These are phyloP conservation scores for Larix kaempferi DNA, from an alignment of 75 land plant species.

Conservation along the genomic window DNA sequence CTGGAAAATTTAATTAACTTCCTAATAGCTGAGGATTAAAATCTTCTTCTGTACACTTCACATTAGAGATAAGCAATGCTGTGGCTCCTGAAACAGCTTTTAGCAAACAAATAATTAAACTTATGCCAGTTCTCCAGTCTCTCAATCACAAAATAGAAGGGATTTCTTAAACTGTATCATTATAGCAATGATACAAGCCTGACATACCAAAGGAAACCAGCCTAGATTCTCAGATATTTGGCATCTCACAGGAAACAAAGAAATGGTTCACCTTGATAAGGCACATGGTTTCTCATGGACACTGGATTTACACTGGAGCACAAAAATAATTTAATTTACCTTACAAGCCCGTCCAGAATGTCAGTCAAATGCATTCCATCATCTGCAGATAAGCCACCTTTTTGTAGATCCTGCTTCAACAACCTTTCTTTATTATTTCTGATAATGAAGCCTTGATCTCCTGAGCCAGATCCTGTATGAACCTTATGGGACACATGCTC, in stretches of 20 bases:
- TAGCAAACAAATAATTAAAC: neutral
- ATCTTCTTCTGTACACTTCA: neutral
- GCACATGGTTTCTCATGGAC: neutral
- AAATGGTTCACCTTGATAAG: neutral
- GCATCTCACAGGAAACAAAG: neutral
- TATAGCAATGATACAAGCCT: neutral
- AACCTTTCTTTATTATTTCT: neutral
- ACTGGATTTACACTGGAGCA: no score
- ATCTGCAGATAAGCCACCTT: neutral
- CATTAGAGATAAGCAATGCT: neutral
- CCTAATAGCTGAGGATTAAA: neutral
- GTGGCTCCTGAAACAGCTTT: neutral
- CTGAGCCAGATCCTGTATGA: neutral
- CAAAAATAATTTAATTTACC: neutral
- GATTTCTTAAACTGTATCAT: neutral
- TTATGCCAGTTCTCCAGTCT: neutral
- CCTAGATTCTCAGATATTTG: neutral
- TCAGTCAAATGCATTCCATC: constrained; percentile 1
- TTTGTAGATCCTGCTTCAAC: neutral
- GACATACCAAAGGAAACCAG: neutral
- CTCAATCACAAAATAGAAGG: neutral
- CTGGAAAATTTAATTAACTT: neutral
- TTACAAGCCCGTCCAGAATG: constrained; percentile 1
- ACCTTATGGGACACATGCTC: constrained; percentile 8
- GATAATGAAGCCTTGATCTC: neutral